Conservation (phyloP, 805 yeast species). For the Lipomyces orientalis region DNA sequence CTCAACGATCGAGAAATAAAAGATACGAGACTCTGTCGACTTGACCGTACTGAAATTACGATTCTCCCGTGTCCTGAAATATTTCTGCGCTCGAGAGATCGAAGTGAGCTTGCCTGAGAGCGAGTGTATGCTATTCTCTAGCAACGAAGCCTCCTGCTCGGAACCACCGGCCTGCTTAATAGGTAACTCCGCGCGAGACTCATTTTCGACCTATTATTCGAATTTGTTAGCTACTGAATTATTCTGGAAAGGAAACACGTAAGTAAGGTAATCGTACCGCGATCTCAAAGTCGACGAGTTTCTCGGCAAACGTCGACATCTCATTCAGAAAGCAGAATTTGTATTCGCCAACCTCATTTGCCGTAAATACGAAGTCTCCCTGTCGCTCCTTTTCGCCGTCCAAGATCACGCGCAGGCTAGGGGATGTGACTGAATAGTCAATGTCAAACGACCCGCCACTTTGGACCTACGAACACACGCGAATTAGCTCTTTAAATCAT, state of each 20-base stretch:
- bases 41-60: constrained; percentile 89
- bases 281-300: constrained; percentile 83
- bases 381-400: constrained; percentile 69
- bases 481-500: not conserved
- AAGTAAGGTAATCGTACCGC: constrained; percentile 47
- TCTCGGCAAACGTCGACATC: constrained; percentile 81
- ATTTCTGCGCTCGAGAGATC: constrained; percentile 56
- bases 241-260: not conserved
- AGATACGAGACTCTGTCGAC: constrained; percentile 77
- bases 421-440: constrained; percentile 65
- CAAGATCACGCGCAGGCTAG: constrained; percentile 60
- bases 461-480: constrained; percentile 51
- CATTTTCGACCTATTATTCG: constrained; percentile 43
- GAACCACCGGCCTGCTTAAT: constrained; percentile 37
- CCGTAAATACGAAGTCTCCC: constrained; percentile 78
- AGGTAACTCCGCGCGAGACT: constrained; percentile 68
- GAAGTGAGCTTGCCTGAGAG: constrained; percentile 41
- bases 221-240: not conserved
- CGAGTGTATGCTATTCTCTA: constrained; percentile 47
- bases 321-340: constrained; percentile 84
- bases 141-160: constrained; percentile 28
- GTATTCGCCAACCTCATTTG: constrained; percentile 75
- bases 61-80: constrained; percentile 87
- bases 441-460: constrained; percentile 81
- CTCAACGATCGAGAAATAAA: constrained; percentile 75